These are phyloP conservation scores for Trifolium subterraneum DNA, from an alignment of 306 rosid species.

Conservation along the genomic window DNA sequence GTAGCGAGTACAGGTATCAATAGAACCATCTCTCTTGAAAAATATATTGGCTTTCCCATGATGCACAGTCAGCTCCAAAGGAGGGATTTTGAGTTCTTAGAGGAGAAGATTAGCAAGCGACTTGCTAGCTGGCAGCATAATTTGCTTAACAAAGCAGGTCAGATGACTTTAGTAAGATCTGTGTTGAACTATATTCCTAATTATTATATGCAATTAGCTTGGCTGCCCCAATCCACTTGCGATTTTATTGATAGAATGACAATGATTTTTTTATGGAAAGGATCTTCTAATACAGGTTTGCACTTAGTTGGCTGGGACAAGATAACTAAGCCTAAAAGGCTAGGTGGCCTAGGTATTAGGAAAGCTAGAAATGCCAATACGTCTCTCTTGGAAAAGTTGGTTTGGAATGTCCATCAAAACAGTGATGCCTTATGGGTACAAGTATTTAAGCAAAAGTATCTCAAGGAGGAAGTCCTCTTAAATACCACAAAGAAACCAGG, in stretches of 20 bases:
- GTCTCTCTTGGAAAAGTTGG: not conserved
- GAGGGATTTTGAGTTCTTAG: not conserved
- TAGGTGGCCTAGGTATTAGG: not conserved
- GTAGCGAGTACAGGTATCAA: no score
- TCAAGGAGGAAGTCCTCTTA: no score
- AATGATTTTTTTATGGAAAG: not conserved
- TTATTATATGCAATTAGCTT: not conserved
- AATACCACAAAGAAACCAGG: no score
- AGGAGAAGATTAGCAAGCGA: not conserved
- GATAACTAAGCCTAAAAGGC: not conserved
- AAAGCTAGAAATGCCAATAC: not conserved
- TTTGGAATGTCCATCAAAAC: no score
- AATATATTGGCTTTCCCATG: no score
- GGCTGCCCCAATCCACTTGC: not conserved
- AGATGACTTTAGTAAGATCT: not conserved
- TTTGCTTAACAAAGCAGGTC: not conserved
- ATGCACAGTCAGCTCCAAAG: no score
- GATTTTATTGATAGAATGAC: not conserved
- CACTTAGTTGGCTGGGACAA: not conserved
- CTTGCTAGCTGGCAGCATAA: not conserved
- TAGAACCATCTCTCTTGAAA: no score
- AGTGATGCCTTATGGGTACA: no score
- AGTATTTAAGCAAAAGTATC: no score
- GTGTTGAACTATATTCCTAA: not conserved
- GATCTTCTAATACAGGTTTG: not conserved